Base-by-base conservation (phyloP, 805 yeast species). In the Soucietia sequanensis region DNA sequence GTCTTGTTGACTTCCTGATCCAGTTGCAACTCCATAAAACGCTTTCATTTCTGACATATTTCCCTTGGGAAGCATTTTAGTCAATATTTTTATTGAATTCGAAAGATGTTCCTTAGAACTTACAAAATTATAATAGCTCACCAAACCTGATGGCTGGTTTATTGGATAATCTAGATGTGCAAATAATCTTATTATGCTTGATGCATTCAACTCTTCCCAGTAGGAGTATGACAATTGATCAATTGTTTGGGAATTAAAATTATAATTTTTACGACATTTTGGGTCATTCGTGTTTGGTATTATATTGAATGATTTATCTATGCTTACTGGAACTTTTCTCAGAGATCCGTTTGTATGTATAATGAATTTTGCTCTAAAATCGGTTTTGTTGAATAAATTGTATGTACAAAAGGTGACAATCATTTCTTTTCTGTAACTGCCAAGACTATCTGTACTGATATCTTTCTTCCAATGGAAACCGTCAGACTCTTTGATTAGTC, bases 371-470 rank as follows among this genome's bases (percentile, higher is more conserved):
- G 47, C 88, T 78, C 96, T 69, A 25, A 90, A 62, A 56, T 91
- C 99, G 4, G 82, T 73, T 36, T 72, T 73, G 24, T 79, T 65
- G 50, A 93, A 86, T 13, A 82, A 71, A 57, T 93, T 90, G 63
- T 80, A 87, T 11, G 80, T 60, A 56, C 88, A 82, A 44, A 70
- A 79, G 0, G 87, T 80, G 15, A 74, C 74, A 30, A 73, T 39
- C 23, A 50, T 44, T 17, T 57, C 62, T 23, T 41, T 41, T 34
- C 39, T 49, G 12, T 20, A 30, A 16, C 33, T 39, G 5, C 31
- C 24, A 5, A 24, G 17, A 15, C 22, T 24, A 9, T 35, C 45
- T 5, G 31, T 22, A 23, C 18, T 33, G 10, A 29, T 21, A 22
- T 38, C 43, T 25, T 43, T 42, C 24, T 33, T 38, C 45, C 57